Evolutionary conservation across 73 alveolate species (phyloP), one percentile per base, ranked within the genome.

Genomic region (Blepharisma stoltei): DNA sequence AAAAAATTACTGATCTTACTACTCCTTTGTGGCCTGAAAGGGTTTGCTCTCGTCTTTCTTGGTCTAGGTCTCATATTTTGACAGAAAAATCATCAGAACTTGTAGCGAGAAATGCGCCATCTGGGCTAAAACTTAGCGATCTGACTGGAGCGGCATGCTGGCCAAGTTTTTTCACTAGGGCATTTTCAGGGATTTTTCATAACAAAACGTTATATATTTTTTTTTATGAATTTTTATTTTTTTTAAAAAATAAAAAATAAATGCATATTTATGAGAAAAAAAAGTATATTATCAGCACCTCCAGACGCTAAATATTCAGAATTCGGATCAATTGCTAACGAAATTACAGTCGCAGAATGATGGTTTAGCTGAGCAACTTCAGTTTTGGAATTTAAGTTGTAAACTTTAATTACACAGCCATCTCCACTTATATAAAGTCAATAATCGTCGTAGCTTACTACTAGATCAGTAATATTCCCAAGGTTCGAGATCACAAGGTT

Each of bases 201-300:
- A 60, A n/a, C 2, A 60, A 14, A 38, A 60, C 73, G 11, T 14
- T 8, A 60, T n/a, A n/a, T n/a, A n/a, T n/a, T n/a, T n/a, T n/a
- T n/a, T n/a, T n/a, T n/a, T n/a, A n/a, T n/a, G n/a, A n/a, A n/a
- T n/a, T n/a, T n/a, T n/a, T n/a, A n/a, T n/a, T n/a, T n/a, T n/a
- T n/a, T n/a, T n/a, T n/a, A n/a, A n/a, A n/a, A n/a, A n/a, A n/a
- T n/a, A n/a, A n/a, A n/a, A n/a, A n/a, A n/a, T n/a, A n/a, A n/a
- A n/a, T n/a, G n/a, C n/a, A n/a, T n/a, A n/a, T n/a, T n/a, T n/a
- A n/a, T n/a, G n/a, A n/a, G n/a, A n/a, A n/a, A n/a, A n/a, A n/a
- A n/a, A n/a, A n/a, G n/a, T n/a, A n/a, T n/a, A n/a, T 18, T 18
- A 60, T 60, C 73, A 60, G 73, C 73, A 2, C 73, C 73, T 60